Conservation (phyloP, 2,329 filamentous ascomycete species). For the Scedosporium dehoogii region DNA sequence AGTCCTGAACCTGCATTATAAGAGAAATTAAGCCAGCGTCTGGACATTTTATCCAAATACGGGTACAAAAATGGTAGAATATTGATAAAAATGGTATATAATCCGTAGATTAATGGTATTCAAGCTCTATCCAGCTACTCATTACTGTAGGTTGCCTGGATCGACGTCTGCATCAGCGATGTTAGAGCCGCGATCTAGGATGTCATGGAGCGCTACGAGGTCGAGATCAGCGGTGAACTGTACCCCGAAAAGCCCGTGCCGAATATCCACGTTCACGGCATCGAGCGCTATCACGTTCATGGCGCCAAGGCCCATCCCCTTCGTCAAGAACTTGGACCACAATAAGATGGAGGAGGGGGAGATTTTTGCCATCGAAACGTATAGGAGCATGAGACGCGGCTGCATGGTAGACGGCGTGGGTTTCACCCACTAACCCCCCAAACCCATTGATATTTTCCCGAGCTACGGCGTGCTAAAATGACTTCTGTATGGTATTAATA, state of each 20-base stretch:
- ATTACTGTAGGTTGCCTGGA: constrained; percentile 50
- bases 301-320: constrained; percentile 69
- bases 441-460: too few relatives aligned
- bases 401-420: constrained; percentile 67
- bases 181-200: constrained; percentile 64
- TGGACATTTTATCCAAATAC: too few relatives aligned
- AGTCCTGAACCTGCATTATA: too few relatives aligned
- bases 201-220: constrained; percentile 68
- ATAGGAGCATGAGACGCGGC: constrained; percentile 67
- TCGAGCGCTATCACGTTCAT: constrained; percentile 66
- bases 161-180: constrained; percentile 67
- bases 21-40: too few relatives aligned
- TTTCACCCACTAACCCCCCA: too few relatives aligned
- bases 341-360: constrained; percentile 84
- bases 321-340: constrained; percentile 64
- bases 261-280: constrained; percentile 67
- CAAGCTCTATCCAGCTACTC: too few relatives aligned
- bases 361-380: constrained; percentile 74
- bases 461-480: too few relatives aligned
- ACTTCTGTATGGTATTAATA: constrained; percentile 35
- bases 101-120: too few relatives aligned
- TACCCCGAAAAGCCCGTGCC: constrained; percentile 62
- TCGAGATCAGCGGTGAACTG: constrained; percentile 57
- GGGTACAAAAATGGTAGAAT: too few relatives aligned
- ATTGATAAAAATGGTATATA: too few relatives aligned